Evolutionary conservation across 306 rosid genomes (phyloP).

Genomic region (Abrus pulchellus): DNA sequence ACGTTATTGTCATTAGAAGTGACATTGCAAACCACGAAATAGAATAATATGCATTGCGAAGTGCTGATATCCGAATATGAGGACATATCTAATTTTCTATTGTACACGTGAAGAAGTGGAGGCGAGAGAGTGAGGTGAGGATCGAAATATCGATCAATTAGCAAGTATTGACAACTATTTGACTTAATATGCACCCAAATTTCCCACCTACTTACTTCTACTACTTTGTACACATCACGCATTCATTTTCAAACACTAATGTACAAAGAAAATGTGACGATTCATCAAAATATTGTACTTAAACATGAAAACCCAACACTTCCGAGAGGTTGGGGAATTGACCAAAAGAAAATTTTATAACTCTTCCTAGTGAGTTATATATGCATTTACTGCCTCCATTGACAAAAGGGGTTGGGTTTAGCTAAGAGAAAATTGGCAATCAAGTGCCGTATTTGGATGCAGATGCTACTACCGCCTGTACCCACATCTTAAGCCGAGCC

Average conservation of each 20-base stretch:
- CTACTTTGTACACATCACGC: background rate
- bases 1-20: background rate
- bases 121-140: background rate
- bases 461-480: constrained; percentile 81
- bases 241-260: constrained; percentile 26
- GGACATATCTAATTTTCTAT: background rate
- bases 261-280: constrained; percentile 22
- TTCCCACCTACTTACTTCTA: background rate
- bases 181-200: constrained; percentile 1
- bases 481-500: constrained; percentile 88
- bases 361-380: too few species aligned
- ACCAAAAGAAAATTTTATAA: background rate
- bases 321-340: background rate
- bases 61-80: too few species aligned
- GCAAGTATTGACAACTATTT: background rate
- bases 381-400: background rate
- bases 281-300: constrained; percentile 5
- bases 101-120: background rate
- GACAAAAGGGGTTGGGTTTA: background rate
- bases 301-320: constrained; percentile 3
- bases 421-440: background rate
- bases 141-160: background rate
- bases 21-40: background rate
- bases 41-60: background rate
- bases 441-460: constrained; percentile 53